Conservation (phyloP, 768 basidiomycete genomes). For the Postia placenta region DNA sequence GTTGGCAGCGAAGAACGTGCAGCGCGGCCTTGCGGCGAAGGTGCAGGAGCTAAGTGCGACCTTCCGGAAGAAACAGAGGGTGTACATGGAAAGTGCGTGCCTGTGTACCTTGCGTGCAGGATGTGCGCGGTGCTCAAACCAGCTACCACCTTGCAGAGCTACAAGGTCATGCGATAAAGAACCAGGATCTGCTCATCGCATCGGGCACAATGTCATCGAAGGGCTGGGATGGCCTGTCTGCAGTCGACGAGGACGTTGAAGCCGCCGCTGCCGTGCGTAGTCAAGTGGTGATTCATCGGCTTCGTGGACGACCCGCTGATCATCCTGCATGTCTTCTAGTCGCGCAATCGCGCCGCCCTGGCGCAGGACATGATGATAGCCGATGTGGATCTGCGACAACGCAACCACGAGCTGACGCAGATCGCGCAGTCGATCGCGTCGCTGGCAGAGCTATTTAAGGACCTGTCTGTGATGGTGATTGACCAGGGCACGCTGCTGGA, state of each 20-base stretch:
- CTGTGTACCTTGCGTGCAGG: background rate
- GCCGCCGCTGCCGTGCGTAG: conserved; percentile 53
- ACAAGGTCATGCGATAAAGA: conserved; percentile 97
- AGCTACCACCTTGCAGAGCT: conserved; percentile 49
- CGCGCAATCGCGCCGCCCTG: conserved; percentile 22
- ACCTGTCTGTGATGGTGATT: conserved; percentile 87
- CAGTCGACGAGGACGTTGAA: conserved; percentile 85
- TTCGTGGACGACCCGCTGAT: conserved; percentile 2
- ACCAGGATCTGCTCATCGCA: conserved; percentile 88
- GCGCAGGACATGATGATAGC: conserved; percentile 30
- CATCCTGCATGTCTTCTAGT: conserved; percentile 23
- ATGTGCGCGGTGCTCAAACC: conserved; percentile 8
- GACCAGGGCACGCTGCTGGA: conserved; percentile 97
- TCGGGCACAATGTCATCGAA: conserved; percentile 80
- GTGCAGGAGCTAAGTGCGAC: conserved; percentile 88
- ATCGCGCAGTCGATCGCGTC: conserved; percentile 89
- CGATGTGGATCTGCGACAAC: conserved; percentile 37
- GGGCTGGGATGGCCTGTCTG: conserved; percentile 77
- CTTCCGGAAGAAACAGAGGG: conserved; percentile 96
- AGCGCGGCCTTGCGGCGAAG: conserved; percentile 92
- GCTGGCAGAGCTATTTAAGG: conserved; percentile 94
- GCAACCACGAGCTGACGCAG: conserved; percentile 72
- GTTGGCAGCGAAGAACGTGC: conserved; percentile 86
- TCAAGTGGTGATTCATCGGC: conserved; percentile 10
- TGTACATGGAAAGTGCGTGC: conserved; percentile 94